Evolutionary conservation across 2,329 filamentous ascomycete genomes (phyloP).

Genomic region (Chaetomium globosum): DNA sequence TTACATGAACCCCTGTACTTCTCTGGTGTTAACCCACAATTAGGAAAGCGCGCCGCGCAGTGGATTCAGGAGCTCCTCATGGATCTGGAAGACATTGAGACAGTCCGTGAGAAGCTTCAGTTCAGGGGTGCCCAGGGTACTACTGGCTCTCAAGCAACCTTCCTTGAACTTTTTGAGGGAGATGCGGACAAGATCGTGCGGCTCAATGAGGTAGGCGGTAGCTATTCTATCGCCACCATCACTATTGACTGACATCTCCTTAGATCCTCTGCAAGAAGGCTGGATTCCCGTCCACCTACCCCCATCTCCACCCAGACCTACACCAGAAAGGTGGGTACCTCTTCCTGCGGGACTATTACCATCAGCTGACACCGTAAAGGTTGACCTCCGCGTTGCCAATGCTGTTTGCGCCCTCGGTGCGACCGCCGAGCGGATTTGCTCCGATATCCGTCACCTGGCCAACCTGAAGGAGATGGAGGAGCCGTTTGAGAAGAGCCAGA

Average conservation of each 20-base stretch:
- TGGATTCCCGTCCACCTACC: conserved; percentile 59
- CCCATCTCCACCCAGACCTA: conserved; percentile 67
- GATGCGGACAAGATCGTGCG: conserved; percentile 54
- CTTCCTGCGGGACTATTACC: conserved; percentile 54
- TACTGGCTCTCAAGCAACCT: conserved; percentile 77
- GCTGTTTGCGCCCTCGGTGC: conserved; percentile 77
- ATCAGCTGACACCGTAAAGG: conserved; percentile 39
- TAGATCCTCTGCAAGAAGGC: conserved; percentile 54
- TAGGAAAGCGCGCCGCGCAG: conserved; percentile 64
- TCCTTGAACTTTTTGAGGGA: conserved; percentile 66
- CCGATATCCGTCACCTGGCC: conserved; percentile 74
- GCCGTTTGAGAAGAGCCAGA: conserved; percentile 79
- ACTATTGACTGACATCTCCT: neutral
- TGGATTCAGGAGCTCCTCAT: conserved; percentile 71
- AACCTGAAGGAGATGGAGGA: conserved; percentile 83
- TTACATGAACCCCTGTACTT: too few relatives aligned
- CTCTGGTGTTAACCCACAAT: neutral
- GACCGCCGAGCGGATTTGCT: conserved; percentile 74
- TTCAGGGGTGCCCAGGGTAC: conserved; percentile 73
- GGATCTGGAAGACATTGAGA: conserved; percentile 75
- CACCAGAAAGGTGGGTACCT: conserved; percentile 32
- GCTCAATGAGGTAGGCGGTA: conserved; percentile 52
- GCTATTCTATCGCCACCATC: neutral
- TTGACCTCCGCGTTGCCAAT: conserved; percentile 79
- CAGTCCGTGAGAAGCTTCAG: conserved; percentile 66